phyloP scores from a whole-genome alignment of 2,329 filamentous ascomycete species.

The Epicoccum sorghinum region DNA sequence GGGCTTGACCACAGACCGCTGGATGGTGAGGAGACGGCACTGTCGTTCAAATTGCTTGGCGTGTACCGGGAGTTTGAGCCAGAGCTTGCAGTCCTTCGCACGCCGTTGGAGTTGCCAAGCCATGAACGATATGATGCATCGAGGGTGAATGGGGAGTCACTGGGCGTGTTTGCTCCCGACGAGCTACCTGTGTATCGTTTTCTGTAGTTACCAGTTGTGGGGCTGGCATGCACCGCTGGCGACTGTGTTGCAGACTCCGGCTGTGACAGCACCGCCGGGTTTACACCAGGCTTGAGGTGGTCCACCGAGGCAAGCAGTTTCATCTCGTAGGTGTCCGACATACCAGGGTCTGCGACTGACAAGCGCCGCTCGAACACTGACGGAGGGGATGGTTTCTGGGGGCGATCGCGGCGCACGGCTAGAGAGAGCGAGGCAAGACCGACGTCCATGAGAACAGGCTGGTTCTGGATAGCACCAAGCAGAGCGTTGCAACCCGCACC shows the following conservation, averaged over 20 bases:
- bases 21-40: conserved; percentile 29
- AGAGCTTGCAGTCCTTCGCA: conserved; percentile 47
- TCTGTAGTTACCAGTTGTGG: conserved; percentile 31
- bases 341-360: conserved; percentile 52
- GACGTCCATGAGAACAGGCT: conserved; percentile 89
- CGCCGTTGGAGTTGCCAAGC: conserved; percentile 49
- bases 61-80: conserved; percentile 33
- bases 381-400: conserved; percentile 34
- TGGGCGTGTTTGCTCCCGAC: conserved; percentile 30
- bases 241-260: conserved; percentile 36
- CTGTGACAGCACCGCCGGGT: conserved; percentile 43
- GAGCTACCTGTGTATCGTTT: conserved; percentile 29
- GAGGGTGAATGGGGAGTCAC: conserved; percentile 38
- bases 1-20: conserved; percentile 51
- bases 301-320: conserved; percentile 76
- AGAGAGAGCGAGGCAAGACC: conserved; percentile 90
- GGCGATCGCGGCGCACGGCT: conserved; percentile 58
- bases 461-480: conserved; percentile 87
- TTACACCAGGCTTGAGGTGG: conserved; percentile 65
- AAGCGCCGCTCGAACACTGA: conserved; percentile 40
- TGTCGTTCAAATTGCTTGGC: conserved; percentile 25
- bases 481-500: conserved; percentile 95
- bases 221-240: conserved; percentile 36
- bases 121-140: conserved; percentile 39
- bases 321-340: conserved; percentile 71